A percentile compares a stretch with the other conserved stretches of the same genome.
Conservation (phyloP, 306 rosid genomes). For the Fagus crenata region DNA sequence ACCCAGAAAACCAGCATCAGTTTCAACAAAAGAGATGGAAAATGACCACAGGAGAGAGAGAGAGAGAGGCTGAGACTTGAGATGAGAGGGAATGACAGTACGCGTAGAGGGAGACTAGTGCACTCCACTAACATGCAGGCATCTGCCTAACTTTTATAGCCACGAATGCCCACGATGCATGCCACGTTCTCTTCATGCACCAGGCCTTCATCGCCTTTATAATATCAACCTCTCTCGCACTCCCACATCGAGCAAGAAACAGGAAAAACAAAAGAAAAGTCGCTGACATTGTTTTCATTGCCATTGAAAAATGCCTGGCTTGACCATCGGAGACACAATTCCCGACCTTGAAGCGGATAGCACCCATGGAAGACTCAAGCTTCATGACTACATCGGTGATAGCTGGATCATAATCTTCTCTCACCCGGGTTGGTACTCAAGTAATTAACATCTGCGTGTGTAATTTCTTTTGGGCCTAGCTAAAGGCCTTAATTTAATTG, state of each 20-base stretch:
- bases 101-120: conserved; percentile 9
- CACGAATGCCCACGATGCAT: conserved; percentile 22
- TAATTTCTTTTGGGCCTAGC: too few relatives aligned
- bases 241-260: too few relatives aligned
- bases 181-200: conserved; percentile 89
- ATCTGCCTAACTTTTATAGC: conserved; percentile 22
- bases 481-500: too few relatives aligned
- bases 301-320: conserved; percentile 66
- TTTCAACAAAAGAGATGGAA: neutral
- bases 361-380: conserved; percentile 65
- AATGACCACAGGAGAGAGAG: neutral
- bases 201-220: neutral
- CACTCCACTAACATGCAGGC: conserved; percentile 15
- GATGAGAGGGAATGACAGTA: neutral
- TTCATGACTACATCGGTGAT: conserved; percentile 49
- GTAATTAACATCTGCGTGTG: neutral
- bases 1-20: neutral
- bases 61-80: too few relatives aligned
- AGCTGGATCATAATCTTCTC: conserved; percentile 80
- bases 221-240: neutral
- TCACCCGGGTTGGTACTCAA: conserved; percentile 54
- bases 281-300: too few relatives aligned
- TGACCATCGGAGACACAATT: conserved; percentile 74
- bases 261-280: neutral
- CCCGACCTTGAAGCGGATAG: conserved; percentile 73